Conservation (phyloP, 2,329 filamentous ascomycete genomes). For the Sporothrix euskadiensis region DNA sequence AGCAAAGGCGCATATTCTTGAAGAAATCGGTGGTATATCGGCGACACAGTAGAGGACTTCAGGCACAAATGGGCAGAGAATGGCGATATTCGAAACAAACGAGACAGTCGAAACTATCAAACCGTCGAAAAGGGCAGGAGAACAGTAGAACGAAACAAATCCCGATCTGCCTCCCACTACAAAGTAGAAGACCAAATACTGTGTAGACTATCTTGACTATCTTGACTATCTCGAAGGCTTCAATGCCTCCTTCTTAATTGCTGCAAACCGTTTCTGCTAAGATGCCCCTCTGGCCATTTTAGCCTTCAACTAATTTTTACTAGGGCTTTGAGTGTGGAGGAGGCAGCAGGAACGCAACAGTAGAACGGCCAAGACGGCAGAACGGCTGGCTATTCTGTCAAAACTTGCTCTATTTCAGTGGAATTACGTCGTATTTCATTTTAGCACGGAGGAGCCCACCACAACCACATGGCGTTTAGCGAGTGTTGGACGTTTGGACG, state of each 20-base stretch:
- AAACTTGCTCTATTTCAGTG: not conserved
- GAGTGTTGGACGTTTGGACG: not conserved
- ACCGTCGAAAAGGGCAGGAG: not conserved
- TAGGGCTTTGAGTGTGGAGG: not conserved
- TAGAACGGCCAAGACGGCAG: slow-evolving; percentile 4
- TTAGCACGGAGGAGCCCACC: not conserved
- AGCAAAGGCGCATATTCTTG: not conserved
- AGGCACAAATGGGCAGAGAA: not conserved
- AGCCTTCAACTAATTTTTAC: not conserved
- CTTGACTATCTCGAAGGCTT: not conserved
- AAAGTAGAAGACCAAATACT: not conserved
- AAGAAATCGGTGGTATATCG: not conserved
- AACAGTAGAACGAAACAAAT: not conserved
- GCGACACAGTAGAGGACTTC: not conserved
- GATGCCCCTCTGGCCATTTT: not conserved
- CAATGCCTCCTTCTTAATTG: not conserved
- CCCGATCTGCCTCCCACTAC: not conserved
- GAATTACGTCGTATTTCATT: not conserved
- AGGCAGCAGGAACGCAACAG: not conserved
- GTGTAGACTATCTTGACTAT: not conserved
- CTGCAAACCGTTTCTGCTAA: not conserved
- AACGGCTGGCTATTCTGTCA: not conserved
- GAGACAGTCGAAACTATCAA: not conserved
- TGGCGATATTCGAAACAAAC: not conserved
- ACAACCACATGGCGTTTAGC: slow-evolving; percentile 12